A percentile compares a stretch with the other conserved stretches of the same genome.
Conservation (phyloP, 2,329 filamentous ascomycete species). For the Nigrograna mackinnonii region DNA sequence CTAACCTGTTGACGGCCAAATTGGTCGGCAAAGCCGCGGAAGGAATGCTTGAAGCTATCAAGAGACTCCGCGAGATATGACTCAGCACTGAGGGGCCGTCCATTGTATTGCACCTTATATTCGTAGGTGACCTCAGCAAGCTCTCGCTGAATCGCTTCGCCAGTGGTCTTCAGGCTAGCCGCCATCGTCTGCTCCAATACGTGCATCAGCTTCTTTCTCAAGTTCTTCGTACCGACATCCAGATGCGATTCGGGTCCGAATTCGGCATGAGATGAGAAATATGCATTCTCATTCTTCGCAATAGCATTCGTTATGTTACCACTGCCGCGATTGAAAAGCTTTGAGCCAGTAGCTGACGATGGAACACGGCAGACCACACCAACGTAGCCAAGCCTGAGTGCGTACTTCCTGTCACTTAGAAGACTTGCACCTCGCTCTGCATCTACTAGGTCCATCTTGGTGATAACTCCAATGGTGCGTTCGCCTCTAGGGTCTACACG, state of each 20-base stretch:
- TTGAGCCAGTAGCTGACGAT: slow-evolving; percentile 56
- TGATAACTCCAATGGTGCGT: slow-evolving; percentile 96
- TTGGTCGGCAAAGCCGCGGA: slow-evolving; percentile 87
- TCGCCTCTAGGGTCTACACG: slow-evolving; percentile 93
- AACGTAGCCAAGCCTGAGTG: slow-evolving; percentile 91
- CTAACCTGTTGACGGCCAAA: slow-evolving; percentile 91
- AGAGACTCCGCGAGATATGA: slow-evolving; percentile 95
- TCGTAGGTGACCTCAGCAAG: slow-evolving; percentile 97
- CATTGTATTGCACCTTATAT: slow-evolving; percentile 99
- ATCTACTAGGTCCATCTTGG: slow-evolving; percentile 98
- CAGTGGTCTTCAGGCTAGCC: slow-evolving; percentile 82
- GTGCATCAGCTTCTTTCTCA: slow-evolving; percentile 96
- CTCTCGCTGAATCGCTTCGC: slow-evolving; percentile 91
- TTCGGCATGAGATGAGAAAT: slow-evolving; percentile 83
- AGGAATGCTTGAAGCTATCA: slow-evolving; percentile 96
- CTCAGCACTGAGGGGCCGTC: slow-evolving; percentile 90
- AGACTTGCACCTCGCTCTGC: slow-evolving; percentile 76
- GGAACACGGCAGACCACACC: slow-evolving; percentile 90
- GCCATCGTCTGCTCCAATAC: slow-evolving; percentile 98
- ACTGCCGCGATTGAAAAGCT: slow-evolving; percentile 82
- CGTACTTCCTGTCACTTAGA: slow-evolving; percentile 88
- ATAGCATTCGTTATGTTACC: slow-evolving; percentile 81
- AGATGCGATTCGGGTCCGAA: slow-evolving; percentile 76
- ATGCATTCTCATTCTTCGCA: slow-evolving; percentile 83
- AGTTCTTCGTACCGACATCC: slow-evolving; percentile 78